A percentile compares a stretch with the other conserved stretches of the same genome.
Conservation (phyloP, 805 yeast genomes). For the Suhomyces sp. region DNA sequence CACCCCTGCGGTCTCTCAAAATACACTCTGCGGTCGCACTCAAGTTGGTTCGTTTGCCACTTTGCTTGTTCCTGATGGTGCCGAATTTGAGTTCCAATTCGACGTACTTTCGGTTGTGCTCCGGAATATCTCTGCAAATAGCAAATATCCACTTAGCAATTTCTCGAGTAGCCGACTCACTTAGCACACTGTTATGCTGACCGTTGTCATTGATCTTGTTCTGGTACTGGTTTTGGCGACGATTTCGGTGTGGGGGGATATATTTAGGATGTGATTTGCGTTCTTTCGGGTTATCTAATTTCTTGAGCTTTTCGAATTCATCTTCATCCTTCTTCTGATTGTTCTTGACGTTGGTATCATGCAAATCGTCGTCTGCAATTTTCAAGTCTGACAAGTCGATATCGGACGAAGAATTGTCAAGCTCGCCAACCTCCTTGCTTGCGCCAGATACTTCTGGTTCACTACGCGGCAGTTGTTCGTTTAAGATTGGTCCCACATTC, state of each 20-base stretch:
- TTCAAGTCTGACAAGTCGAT: constrained; percentile 1
- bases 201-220: neutral
- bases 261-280: constrained; percentile 73
- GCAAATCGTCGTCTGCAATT: neutral
- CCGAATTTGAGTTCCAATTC: constrained; percentile 80
- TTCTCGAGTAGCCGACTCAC: constrained; percentile 63
- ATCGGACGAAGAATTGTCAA: neutral
- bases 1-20: constrained; percentile 52
- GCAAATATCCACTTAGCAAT: constrained; percentile 90
- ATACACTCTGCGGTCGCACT: constrained; percentile 71
- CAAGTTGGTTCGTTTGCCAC: constrained; percentile 59
- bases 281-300: constrained; percentile 31
- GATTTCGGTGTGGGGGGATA: constrained; percentile 18
- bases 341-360: neutral
- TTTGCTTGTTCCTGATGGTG: constrained; percentile 58
- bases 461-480: constrained; percentile 31
- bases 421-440: constrained; percentile 10
- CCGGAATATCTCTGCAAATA: constrained; percentile 61
- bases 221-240: neutral
- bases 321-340: constrained; percentile 3
- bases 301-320: constrained; percentile 26
- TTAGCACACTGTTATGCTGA: neutral
- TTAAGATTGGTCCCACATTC: constrained; percentile 40
- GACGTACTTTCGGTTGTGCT: constrained; percentile 49
- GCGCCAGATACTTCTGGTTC: constrained; percentile 9